Base-by-base conservation (phyloP, 495 filamentous ascomycete species). In the Lasiosphaeria miniovina region DNA sequence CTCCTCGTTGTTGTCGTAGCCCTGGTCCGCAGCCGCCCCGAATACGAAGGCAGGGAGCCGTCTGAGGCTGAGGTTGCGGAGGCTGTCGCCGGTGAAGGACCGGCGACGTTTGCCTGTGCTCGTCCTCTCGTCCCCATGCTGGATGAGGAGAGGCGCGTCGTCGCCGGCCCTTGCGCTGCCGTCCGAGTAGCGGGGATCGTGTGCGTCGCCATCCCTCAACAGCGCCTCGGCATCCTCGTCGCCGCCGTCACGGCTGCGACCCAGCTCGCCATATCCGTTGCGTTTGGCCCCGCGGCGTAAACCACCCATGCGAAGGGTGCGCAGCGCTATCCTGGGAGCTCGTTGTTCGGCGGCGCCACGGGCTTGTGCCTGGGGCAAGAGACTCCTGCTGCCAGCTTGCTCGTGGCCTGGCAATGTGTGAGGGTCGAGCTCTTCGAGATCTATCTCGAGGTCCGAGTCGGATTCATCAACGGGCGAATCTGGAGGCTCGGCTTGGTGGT, bases 341-440 rank as follows among this genome's bases (percentile, higher is more conserved):
- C 61, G 75, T 71, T 77, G 75, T 63, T 73, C 74, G 65, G 62
- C 58, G 61, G 58, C 65, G 64, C 51, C 72, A 49, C 71, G 67
- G 36, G 73, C 68, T 49, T 75, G 76, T 6, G 74, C 70, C 49
- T 74, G 76, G 7, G 73, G 70, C 49, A 75, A 68, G 15, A 79
- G 66, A 17, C 80, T 73, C 32, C 71, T 67, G 54, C 60, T 63
- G 46, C 67, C 46, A 46, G 61, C n/a, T 31, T 70, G 70, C 1
- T 64, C 57, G 49, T 15, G 36, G 9, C 51, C 58, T 38, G 72
- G 61, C 32, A 76, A 71, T 17, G 78, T 72, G 32, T 71, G 71
- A 14, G 86, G 87, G 63, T 90, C 88, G 41, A 91, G 82, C 78
- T 91, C 89, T 65, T 90, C 70, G 51, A 80, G 80, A 60, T 91